Percentiles rank a stretch among this genome's conserved stretches.
These are phyloP conservation scores for Digitaria exilis DNA, from an alignment of 202 grass and related monocot genomes.

Conservation along the genomic window DNA sequence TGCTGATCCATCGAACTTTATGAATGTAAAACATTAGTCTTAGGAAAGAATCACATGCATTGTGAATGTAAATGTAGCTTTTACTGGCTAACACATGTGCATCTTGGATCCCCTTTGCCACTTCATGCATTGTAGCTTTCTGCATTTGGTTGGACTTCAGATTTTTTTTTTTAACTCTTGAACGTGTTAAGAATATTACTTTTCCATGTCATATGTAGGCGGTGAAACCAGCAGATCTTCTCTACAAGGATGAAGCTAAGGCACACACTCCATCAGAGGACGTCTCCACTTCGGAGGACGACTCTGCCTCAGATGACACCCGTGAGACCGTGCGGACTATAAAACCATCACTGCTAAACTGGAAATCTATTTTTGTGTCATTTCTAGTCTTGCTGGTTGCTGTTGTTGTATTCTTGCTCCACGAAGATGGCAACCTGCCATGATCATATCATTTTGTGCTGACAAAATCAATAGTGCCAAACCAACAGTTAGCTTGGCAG, in stretches of 20 bases:
- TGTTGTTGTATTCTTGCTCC: constrained; percentile 30
- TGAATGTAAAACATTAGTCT: background rate
- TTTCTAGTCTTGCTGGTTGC: constrained; percentile 53
- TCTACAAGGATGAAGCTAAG: constrained; percentile 20
- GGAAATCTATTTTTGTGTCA: constrained; percentile 53
- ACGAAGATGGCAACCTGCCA: background rate
- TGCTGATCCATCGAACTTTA: background rate
- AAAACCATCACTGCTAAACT: constrained; percentile 40
- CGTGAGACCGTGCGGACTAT: constrained; percentile 52
- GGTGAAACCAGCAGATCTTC: constrained; percentile 31
- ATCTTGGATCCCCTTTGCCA: constrained; percentile 4
- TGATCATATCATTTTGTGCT: constrained; percentile 13
- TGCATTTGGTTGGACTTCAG: background rate
- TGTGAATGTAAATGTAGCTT: background rate
- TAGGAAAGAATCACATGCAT: background rate
- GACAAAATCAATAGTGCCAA: background rate
- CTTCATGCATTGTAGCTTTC: background rate
- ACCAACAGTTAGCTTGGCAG: background rate
- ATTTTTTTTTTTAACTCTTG: background rate
- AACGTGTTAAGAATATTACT: background rate
- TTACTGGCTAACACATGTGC: background rate
- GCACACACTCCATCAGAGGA: constrained; percentile 30
- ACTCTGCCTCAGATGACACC: constrained; percentile 34
- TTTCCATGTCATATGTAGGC: constrained; percentile 48
- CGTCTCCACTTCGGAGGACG: constrained; percentile 39